These are phyloP conservation scores for Apiospora hydei DNA, from an alignment of 2,329 filamentous ascomycete species.

Conservation along the genomic window DNA sequence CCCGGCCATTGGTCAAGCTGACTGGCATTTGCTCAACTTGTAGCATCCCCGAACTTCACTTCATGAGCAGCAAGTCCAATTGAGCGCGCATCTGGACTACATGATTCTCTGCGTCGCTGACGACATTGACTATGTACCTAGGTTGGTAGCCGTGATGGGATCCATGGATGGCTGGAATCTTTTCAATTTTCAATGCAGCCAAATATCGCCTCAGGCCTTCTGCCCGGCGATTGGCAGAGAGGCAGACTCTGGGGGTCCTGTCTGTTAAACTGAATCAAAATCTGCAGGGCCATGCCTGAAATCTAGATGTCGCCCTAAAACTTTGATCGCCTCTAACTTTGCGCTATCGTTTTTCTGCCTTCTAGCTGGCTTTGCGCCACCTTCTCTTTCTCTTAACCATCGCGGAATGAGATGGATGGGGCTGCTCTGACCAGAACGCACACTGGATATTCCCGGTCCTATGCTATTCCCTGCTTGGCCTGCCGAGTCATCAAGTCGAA, in stretches of 20 bases:
- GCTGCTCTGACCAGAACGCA: neutral
- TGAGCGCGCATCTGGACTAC: neutral
- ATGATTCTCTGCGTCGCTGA: neutral
- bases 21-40: neutral
- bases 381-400: neutral
- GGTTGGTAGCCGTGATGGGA: neutral
- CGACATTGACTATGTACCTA: neutral
- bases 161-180: neutral
- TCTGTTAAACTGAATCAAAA: constrained; percentile 11
- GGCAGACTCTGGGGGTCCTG: constrained; percentile 4
- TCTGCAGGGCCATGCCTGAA: neutral
- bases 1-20: neutral
- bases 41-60: neutral
- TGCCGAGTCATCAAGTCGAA: neutral
- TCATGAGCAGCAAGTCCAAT: neutral
- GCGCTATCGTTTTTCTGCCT: constrained; percentile 17
- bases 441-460: neutral
- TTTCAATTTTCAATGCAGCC: neutral
- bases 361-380: constrained; percentile 4
- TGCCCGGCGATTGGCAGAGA: neutral
- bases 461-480: neutral
- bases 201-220: neutral
- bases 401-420: neutral
- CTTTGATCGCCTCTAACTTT: constrained; percentile 7
- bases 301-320: constrained; percentile 15